Conservation (phyloP, 169 alveolate genomes). For the Theileria luwenshuni region DNA sequence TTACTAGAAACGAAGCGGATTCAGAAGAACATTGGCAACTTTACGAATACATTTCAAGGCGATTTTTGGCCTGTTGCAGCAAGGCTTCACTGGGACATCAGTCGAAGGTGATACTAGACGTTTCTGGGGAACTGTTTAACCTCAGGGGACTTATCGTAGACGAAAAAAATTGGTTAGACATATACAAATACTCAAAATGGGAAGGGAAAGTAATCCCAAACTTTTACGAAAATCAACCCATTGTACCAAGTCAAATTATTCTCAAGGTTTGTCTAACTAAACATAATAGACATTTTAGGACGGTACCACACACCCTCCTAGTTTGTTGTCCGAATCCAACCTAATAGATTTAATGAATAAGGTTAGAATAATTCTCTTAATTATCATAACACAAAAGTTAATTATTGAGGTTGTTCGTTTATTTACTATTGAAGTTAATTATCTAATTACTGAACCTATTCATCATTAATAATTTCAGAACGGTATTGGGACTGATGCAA, state of each 20-base stretch:
- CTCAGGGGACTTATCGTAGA: constrained; percentile 49
- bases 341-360: constrained; percentile 93
- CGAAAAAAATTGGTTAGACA: constrained; percentile 62
- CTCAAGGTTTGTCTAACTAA: constrained; percentile 34
- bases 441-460: neutral
- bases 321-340: constrained; percentile 91
- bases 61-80: constrained; percentile 84
- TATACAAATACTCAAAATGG: constrained; percentile 82
- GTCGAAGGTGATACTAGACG: constrained; percentile 71
- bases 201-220: constrained; percentile 78
- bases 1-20: constrained; percentile 75
- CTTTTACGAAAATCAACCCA: constrained; percentile 75
- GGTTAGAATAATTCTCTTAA: neutral
- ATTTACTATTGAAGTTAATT: no score
- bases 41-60: constrained; percentile 80
- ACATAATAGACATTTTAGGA: constrained; percentile 24
- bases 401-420: no score
- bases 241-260: constrained; percentile 70
- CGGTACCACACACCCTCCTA: constrained; percentile 91
- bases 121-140: constrained; percentile 67
- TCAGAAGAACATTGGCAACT: constrained; percentile 75
- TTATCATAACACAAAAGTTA: neutral
- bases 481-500: constrained; percentile 99
- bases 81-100: constrained; percentile 81
- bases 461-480: no score